phyloP scores from a whole-genome alignment of 108 stramenopile species.

The Pseudonitzschia multiseries region DNA sequence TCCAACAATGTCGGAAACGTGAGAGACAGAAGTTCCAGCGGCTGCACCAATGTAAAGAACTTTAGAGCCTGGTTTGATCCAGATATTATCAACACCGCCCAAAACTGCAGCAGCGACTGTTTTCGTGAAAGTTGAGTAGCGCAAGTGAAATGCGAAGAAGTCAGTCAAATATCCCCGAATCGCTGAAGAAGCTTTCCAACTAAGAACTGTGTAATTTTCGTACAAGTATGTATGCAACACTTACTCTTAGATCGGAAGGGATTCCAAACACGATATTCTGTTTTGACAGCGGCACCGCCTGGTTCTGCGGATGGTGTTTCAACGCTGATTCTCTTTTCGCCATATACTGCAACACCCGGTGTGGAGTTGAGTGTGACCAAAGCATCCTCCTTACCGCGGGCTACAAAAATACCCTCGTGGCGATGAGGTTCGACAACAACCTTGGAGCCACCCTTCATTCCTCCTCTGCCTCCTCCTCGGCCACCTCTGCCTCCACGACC shows the following conservation, averaged over 20 bases:
- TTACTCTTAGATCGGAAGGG: conserved; percentile 98
- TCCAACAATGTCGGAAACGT: conserved; percentile 99
- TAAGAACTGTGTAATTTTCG: no score
- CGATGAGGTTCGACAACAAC: conserved; percentile 95
- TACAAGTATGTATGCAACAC: conserved; percentile 17
- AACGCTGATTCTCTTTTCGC: conserved; percentile 96
- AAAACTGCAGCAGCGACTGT: conserved; percentile 96
- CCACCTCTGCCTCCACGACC: conserved; percentile 66
- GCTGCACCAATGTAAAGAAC: conserved; percentile 99
- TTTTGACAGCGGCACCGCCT: conserved; percentile 89
- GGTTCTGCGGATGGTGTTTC: conserved; percentile 75
- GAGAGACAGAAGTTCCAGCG: conserved; percentile 98
- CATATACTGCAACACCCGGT: conserved; percentile 98
- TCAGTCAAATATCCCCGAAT: not conserved
- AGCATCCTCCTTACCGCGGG: conserved; percentile 98
- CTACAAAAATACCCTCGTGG: conserved; percentile 98
- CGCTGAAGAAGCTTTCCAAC: not conserved
- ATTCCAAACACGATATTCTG: conserved; percentile 99
- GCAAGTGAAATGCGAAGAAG: not conserved
- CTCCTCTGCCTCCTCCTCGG: conserved; percentile 61
- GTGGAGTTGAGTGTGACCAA: conserved; percentile 96
- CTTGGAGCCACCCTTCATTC: conserved; percentile 94
- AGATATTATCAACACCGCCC: conserved; percentile 97
- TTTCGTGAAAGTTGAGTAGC: conserved; percentile 6
- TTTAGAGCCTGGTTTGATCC: conserved; percentile 96